These are phyloP conservation scores for Pilatotrama ljubarskyi DNA, from an alignment of 768 basidiomycete genomes.

Conservation along the genomic window DNA sequence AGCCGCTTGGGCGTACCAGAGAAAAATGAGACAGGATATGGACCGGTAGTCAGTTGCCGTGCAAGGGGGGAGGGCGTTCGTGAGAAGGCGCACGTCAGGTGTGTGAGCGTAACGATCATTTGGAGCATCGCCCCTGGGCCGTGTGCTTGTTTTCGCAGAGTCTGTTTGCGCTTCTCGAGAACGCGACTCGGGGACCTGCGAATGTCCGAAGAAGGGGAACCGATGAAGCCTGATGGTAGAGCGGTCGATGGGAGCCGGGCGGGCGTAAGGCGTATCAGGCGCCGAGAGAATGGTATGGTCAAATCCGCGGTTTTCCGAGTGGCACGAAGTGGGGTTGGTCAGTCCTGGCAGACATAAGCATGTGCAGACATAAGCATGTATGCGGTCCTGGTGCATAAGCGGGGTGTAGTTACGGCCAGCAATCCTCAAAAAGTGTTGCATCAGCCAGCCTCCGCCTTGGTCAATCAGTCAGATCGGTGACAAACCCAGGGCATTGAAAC, in stretches of 20 bases:
- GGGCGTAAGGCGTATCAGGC: not conserved
- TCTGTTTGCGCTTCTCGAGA: not conserved
- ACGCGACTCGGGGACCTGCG: not conserved
- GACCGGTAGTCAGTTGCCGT: slow-evolving; percentile 2
- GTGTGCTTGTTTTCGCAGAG: not conserved
- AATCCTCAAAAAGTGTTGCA: too few relatives aligned
- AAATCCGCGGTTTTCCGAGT: not conserved
- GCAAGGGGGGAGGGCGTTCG: not conserved
- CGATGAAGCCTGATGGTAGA: not conserved
- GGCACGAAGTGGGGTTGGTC: not conserved
- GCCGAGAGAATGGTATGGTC: not conserved
- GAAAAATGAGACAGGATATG: not conserved
- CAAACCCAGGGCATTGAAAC: not conserved
- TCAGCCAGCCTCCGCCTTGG: not conserved
- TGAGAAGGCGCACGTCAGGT: not conserved
- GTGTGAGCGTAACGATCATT: not conserved
- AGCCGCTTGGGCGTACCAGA: not conserved
- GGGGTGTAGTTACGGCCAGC: too few relatives aligned
- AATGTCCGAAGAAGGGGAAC: not conserved
- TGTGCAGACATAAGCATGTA: too few relatives aligned
- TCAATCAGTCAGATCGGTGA: not conserved
- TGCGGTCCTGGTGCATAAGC: too few relatives aligned
- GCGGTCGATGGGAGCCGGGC: not conserved
- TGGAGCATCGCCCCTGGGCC: not conserved
- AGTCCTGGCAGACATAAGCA: too few relatives aligned